Evolutionary conservation across 257 asterid genomes (phyloP).

Genomic region (Vinca minor): DNA sequence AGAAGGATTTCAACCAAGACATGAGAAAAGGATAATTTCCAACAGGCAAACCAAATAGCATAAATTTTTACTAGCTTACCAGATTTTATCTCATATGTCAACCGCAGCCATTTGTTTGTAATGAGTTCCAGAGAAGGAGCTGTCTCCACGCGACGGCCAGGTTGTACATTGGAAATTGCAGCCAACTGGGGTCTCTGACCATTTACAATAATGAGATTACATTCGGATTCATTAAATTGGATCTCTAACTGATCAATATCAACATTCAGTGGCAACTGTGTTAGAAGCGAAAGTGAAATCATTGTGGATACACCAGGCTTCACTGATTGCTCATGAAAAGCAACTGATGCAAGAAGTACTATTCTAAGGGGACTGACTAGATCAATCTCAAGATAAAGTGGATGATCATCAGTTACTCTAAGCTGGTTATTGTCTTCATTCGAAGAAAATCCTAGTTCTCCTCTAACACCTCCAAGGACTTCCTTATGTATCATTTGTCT

Average conservation of each 20-base stretch:
- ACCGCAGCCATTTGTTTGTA: constrained; percentile 81
- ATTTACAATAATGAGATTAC: constrained; percentile 75
- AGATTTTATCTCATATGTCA: constrained; percentile 75
- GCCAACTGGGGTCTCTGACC: constrained; percentile 68
- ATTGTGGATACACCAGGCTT: constrained; percentile 76
- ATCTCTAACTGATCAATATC: constrained; percentile 97
- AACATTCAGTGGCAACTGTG: constrained; percentile 66
- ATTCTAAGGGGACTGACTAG: constrained; percentile 84
- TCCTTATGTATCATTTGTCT: constrained; percentile 71
- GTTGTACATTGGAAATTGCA: constrained; percentile 56
- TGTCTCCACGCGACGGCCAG: constrained; percentile 81
- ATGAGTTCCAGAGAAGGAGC: constrained; percentile 66
- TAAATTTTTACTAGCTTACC: constrained; percentile 45
- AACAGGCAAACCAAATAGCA: neutral
- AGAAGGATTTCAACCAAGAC: neutral
- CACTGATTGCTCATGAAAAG: constrained; percentile 86
- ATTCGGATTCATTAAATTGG: constrained; percentile 89
- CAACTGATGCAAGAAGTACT: constrained; percentile 85
- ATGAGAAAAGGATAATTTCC: too few relatives aligned
- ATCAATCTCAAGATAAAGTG: constrained; percentile 93
- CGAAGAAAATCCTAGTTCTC: constrained; percentile 40
- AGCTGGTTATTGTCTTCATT: constrained; percentile 36
- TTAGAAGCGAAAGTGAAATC: constrained; percentile 71
- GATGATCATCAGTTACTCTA: constrained; percentile 57
- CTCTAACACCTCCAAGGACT: constrained; percentile 71